These are phyloP conservation scores for Pisolithus tinctorius DNA, from an alignment of 768 basidiomycete genomes.

Conservation along the genomic window DNA sequence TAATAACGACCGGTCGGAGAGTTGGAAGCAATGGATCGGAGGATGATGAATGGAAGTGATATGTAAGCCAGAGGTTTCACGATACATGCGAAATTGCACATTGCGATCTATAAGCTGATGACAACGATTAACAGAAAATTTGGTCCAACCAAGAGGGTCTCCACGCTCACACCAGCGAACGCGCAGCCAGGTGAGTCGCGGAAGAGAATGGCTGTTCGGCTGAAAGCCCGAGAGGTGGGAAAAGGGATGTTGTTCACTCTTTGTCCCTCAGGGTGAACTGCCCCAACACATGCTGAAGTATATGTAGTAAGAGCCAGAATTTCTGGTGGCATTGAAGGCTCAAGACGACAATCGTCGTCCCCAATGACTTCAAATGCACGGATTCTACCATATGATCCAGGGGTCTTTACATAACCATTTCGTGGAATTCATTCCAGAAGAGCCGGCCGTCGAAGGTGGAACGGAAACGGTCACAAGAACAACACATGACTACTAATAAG, in stretches of 20 bases:
- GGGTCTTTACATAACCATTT: too few species aligned
- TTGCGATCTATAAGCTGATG: slow-evolving; percentile 20
- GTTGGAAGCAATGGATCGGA: slow-evolving; percentile 50
- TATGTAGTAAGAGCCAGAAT: too few species aligned
- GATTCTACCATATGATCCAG: too few species aligned
- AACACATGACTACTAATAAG: background rate
- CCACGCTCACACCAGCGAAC: slow-evolving; percentile 22
- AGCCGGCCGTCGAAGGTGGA: background rate
- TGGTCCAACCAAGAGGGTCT: slow-evolving; percentile 4
- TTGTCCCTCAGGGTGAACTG: too few species aligned
- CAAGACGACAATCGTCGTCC: too few species aligned
- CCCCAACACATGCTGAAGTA: too few species aligned
- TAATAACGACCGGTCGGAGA: slow-evolving; percentile 64
- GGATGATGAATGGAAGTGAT: slow-evolving; percentile 63
- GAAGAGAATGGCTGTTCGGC: slow-evolving; percentile 22
- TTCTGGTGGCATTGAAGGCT: too few species aligned
- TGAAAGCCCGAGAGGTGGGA: too few species aligned
- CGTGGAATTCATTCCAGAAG: background rate
- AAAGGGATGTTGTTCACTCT: too few species aligned
- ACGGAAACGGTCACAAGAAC: background rate
- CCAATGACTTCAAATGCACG: too few species aligned
- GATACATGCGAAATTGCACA: slow-evolving; percentile 57
- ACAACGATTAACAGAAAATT: background rate
- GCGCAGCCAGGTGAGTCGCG: slow-evolving; percentile 21
- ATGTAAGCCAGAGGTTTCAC: slow-evolving; percentile 71